Evolutionary conservation across 139 green algal genomes (phyloP).

Genomic region (Yamagishiella unicocca): DNA sequence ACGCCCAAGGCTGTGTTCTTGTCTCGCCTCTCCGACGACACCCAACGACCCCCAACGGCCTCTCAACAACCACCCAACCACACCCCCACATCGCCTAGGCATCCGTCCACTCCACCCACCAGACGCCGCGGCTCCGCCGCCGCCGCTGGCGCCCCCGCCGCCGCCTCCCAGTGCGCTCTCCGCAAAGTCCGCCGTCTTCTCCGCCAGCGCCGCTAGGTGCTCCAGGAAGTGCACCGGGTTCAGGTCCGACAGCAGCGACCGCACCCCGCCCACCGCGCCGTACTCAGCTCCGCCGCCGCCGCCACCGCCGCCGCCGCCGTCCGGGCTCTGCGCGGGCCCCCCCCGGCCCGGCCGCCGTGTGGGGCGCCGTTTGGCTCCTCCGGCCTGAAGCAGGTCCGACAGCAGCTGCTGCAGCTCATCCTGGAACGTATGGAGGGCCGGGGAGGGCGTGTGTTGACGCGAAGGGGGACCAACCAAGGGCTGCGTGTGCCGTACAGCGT

Average conservation of each 20-base stretch:
- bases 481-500: background rate
- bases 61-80: too few relatives aligned
- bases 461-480: background rate
- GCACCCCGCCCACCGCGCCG: slow-evolving; percentile 16
- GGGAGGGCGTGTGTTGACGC: background rate
- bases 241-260: background rate
- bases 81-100: too few relatives aligned
- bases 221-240: slow-evolving; percentile 47
- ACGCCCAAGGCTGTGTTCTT: too few relatives aligned
- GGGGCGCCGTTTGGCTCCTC: background rate
- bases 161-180: slow-evolving; percentile 36
- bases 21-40: too few relatives aligned
- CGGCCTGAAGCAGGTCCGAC: slow-evolving; percentile 24
- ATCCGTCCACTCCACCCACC: background rate
- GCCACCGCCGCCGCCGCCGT: background rate
- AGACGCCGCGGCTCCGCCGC: background rate
- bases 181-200: slow-evolving; percentile 41
- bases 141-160: background rate
- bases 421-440: slow-evolving; percentile 1
- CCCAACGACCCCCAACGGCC: too few relatives aligned
- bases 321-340: background rate
- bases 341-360: background rate
- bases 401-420: slow-evolving; percentile 54
- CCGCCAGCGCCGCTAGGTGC: slow-evolving; percentile 35
- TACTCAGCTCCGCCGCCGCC: background rate